These are phyloP conservation scores for Lactarius vividus DNA, from an alignment of 768 basidiomycete species.

Conservation along the genomic window DNA sequence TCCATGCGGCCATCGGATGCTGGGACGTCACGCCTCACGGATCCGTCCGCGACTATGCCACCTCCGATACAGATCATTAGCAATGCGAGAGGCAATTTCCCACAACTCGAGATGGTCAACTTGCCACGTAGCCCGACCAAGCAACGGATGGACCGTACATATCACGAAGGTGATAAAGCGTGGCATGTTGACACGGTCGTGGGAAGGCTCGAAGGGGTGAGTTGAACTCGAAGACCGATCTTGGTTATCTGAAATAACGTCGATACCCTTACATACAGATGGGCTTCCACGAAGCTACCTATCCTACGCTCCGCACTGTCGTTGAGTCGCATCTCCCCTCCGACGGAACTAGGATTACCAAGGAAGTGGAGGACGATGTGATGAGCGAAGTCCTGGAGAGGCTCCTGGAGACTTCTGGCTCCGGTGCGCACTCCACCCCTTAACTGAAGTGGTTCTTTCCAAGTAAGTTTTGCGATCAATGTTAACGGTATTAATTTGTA, in stretches of 20 bases:
- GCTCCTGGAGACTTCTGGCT: conserved; percentile 40
- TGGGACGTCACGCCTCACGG: not conserved
- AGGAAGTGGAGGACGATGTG: conserved; percentile 63
- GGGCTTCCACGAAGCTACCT: conserved; percentile 60
- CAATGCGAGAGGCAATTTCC: conserved; percentile 57
- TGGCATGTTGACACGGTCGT: conserved; percentile 20
- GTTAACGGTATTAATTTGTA: not conserved
- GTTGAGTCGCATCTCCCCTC: conserved; percentile 39
- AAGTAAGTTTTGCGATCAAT: not conserved
- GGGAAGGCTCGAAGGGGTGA: conserved; percentile 53
- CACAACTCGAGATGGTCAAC: conserved; percentile 61
- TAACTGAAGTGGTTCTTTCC: not conserved
- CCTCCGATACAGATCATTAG: conserved; percentile 49
- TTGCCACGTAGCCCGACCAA: conserved; percentile 45
- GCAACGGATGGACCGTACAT: conserved; percentile 48
- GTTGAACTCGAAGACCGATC: conserved; percentile 31
- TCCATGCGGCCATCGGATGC: conserved; percentile 1
- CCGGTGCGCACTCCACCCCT: conserved; percentile 5
- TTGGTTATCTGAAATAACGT: conserved; percentile 1
- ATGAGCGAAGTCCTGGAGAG: conserved; percentile 63
- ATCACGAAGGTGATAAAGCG: conserved; percentile 29
- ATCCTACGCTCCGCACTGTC: conserved; percentile 50
- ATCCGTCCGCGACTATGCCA: not conserved
- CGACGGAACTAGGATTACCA: conserved; percentile 45
- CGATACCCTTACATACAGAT: conserved; percentile 44